phyloP scores from a whole-genome alignment of 106 monocot species.

The Dioscorea dumetorum region DNA sequence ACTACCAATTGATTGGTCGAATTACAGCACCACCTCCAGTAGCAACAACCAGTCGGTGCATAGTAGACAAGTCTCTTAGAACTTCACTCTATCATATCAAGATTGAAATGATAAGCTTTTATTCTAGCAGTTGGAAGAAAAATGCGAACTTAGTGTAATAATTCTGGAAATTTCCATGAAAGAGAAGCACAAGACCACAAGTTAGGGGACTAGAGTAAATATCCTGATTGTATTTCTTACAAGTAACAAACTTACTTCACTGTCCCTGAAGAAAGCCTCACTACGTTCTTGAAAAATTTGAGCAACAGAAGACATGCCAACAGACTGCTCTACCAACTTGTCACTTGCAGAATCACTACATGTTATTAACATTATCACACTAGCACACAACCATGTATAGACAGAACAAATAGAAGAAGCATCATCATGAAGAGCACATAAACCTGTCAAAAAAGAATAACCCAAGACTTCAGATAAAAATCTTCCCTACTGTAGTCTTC shows the following conservation, averaged over 20 bases:
- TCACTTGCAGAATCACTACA: conserved; percentile 38
- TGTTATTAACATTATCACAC: neutral
- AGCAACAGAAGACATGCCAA: conserved; percentile 80
- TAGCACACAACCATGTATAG: too few species aligned
- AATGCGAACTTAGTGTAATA: neutral
- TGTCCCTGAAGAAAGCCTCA: conserved; percentile 65
- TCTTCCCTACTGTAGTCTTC: conserved; percentile 84
- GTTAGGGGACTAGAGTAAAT: too few species aligned
- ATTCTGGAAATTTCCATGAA: too few species aligned
- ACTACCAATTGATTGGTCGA: conserved; percentile 83
- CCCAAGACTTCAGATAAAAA: conserved; percentile 78
- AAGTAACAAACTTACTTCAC: neutral
- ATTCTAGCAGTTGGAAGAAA: neutral
- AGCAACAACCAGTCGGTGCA: conserved; percentile 71
- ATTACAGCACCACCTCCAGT: conserved; percentile 92
- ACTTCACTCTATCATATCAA: conserved; percentile 44
- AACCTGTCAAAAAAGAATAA: conserved; percentile 95
- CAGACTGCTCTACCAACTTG: conserved; percentile 77
- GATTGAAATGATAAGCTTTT: neutral
- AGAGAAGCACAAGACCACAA: too few species aligned
- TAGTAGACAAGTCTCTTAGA: conserved; percentile 59
- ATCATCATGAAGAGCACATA: neutral
- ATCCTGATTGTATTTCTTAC: too few species aligned
- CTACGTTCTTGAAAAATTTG: conserved; percentile 74
- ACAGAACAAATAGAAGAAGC: too few species aligned